These are phyloP conservation scores for Musa troglodytarum DNA, from an alignment of 176 grass and related monocot genomes.

Conservation along the genomic window DNA sequence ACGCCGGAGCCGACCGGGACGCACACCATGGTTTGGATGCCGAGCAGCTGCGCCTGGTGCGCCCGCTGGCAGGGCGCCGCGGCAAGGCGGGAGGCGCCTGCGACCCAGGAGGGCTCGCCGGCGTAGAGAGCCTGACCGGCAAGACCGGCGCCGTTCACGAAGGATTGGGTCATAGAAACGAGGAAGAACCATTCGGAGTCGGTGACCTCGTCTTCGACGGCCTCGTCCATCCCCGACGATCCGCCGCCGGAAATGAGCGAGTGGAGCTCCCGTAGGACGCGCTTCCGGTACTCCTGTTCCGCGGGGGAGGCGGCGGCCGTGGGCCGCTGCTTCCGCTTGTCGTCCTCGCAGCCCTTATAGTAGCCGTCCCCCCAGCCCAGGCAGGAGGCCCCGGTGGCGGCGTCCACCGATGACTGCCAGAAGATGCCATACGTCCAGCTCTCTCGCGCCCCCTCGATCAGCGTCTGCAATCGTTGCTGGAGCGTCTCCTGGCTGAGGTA, in stretches of 20 bases:
- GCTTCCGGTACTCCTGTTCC: constrained; percentile 91
- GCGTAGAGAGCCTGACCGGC: constrained; percentile 58
- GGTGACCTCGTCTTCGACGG: constrained; percentile 96
- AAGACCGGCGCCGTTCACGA: constrained; percentile 39
- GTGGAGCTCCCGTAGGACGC: constrained; percentile 75
- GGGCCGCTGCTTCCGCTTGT: constrained; percentile 55
- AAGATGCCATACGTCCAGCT: constrained; percentile 95
- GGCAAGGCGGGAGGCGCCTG: constrained; percentile 31
- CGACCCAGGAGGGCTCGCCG: constrained; percentile 44
- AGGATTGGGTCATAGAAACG: constrained; percentile 95
- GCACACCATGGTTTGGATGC: constrained; percentile 90
- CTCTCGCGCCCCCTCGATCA: constrained; percentile 67
- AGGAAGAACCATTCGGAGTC: constrained; percentile 99
- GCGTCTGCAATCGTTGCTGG: constrained; percentile 74
- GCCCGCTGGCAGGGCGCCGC: constrained; percentile 58
- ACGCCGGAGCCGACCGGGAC: constrained; percentile 71
- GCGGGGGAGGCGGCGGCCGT: constrained; percentile 15
- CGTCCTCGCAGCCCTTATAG: constrained; percentile 43
- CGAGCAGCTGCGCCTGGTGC: constrained; percentile 53
- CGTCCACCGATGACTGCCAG: constrained; percentile 75
- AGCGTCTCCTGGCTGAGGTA: constrained; percentile 73
- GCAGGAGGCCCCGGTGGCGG: constrained; percentile 39
- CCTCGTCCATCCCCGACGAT: constrained; percentile 34
- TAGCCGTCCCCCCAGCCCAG: constrained; percentile 61
- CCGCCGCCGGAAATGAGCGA: constrained; percentile 62